A percentile compares a stretch with the other conserved stretches of the same genome.
phyloP scores from a whole-genome alignment of 31 red algal species.

The Porphyra umbilicalis region DNA sequence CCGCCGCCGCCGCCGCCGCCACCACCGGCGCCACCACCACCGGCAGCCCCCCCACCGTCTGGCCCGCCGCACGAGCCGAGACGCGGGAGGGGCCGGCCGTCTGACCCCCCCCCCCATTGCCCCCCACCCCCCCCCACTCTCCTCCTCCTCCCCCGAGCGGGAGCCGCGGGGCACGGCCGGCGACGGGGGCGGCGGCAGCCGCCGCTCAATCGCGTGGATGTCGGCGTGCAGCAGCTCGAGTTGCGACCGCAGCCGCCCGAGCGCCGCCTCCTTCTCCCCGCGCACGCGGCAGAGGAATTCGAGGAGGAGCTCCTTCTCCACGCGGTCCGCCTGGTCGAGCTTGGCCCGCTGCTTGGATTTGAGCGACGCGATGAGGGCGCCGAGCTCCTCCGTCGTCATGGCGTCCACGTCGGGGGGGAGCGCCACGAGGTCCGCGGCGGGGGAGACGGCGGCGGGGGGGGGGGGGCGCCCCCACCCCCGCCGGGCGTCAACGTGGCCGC shows the following conservation, averaged over 20 bases:
- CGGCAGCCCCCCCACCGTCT: not conserved
- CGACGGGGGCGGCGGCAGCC: constrained; percentile 7
- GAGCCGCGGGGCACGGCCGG: constrained; percentile 3
- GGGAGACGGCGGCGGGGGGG: not conserved
- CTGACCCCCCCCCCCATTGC: not conserved
- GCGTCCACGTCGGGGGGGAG: constrained; percentile 27
- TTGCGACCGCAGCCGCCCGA: constrained; percentile 26
- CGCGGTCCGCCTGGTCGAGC: constrained; percentile 14
- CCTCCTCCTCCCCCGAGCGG: constrained; percentile 1
- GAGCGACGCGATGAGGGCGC: constrained; percentile 43
- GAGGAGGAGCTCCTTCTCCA: constrained; percentile 31
- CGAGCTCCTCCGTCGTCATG: constrained; percentile 43
- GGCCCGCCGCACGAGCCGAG: not conserved
- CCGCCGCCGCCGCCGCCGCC: not conserved
- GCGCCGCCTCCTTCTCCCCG: constrained; percentile 25
- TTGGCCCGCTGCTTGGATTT: constrained; percentile 48
- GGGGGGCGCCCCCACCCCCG: not conserved
- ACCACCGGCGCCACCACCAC: too few relatives aligned
- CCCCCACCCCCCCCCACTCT: not conserved
- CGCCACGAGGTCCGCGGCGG: not conserved
- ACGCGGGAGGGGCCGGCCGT: not conserved
- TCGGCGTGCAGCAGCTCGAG: constrained; percentile 31
- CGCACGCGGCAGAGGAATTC: constrained; percentile 50
- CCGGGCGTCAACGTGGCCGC: too few relatives aligned
- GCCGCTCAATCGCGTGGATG: constrained; percentile 21